Evolutionary conservation across 2,329 filamentous ascomycete genomes (phyloP).

Genomic region (Colletotrichum echinochloae): DNA sequence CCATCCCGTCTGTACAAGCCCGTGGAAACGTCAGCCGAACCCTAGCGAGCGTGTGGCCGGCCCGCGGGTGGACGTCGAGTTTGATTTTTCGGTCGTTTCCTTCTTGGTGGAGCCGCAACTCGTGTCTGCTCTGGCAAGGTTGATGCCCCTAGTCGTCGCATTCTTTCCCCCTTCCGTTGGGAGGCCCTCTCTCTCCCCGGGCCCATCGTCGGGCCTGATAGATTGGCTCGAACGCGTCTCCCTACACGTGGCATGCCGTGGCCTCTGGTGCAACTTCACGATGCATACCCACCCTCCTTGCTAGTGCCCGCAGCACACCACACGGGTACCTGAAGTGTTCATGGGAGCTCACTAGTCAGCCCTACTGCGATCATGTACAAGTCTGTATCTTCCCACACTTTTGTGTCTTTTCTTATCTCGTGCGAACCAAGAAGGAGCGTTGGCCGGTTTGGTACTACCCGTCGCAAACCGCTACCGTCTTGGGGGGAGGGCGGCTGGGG

Average conservation of each 20-base stretch:
- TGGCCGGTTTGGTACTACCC: background rate
- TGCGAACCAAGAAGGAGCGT: background rate
- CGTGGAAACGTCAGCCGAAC: slow-evolving; percentile 33
- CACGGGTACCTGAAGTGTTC: slow-evolving; percentile 38
- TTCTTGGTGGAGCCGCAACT: background rate
- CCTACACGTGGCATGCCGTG: slow-evolving; percentile 25
- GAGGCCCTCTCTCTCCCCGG: background rate
- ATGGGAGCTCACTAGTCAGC: slow-evolving; percentile 36
- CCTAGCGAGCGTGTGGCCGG: slow-evolving; percentile 24
- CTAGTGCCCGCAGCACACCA: slow-evolving; percentile 33
- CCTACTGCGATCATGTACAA: slow-evolving; percentile 39
- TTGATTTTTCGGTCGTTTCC: background rate
- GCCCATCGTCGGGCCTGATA: background rate
- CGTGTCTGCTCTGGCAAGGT: background rate
- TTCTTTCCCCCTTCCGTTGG: slow-evolving; percentile 1
- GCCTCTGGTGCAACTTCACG: slow-evolving; percentile 32
- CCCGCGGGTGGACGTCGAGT: slow-evolving; percentile 18
- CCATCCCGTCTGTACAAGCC: slow-evolving; percentile 25
- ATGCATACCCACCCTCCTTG: slow-evolving; percentile 20
- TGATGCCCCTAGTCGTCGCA: slow-evolving; percentile 1
- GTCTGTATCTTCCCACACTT: slow-evolving; percentile 23
- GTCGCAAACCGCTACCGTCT: background rate
- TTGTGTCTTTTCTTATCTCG: background rate
- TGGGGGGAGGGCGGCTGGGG: background rate
- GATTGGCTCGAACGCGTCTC: slow-evolving; percentile 28